Base-by-base conservation (phyloP, 306 rosid species). In the Alnus rubra region DNA sequence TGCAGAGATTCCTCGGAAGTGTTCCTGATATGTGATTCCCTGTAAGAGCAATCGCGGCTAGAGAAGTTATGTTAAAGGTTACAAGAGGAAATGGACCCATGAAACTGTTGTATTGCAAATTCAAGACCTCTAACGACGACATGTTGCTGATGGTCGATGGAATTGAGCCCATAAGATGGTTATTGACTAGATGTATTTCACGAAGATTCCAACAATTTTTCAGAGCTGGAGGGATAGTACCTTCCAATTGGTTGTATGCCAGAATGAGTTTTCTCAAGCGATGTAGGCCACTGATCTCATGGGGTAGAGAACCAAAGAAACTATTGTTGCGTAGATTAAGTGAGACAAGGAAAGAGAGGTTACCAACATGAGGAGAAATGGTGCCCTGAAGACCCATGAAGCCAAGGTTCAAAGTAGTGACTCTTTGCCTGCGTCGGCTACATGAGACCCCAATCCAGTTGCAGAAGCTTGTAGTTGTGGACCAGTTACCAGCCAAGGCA, bases 111-210 rank as follows among this genome's bases (percentile, higher is more conserved):
- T 0, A 0, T 31, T 2, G 0, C 3, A 62, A 31, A 30, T 0
- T 0, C 69, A 62, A 62, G n/a, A 2, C 1, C 44, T 33, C 69
- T 62, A 31, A 3, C 1, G 69, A 62, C 8, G 69, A 31, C 18
- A 62, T 31, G 14, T 62, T 62, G 42, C n/a, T 31, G 9, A 62
- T 15, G 9, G 44, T 12, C 44, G 3, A 62, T 31, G 69, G 69
- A 62, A 62, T 12, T 31, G 69, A 1, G 10, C 44, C 69, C 7
- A 0, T 30, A 4, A 62, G 16, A 62, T 62, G 31, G 68, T 60
- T 60, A 0, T 2, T 5, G 3, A 0, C 0, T 4, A 62, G 69
- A 5, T 0, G 0, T 31, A 60, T 28, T 11, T 60, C 0, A 10
- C 5, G 5, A 31, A 60, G 68, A 9, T 60, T 12, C 2, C 2